phyloP scores from a whole-genome alignment of 306 rosid species.

The Cyamopsis tetragonoloba region DNA sequence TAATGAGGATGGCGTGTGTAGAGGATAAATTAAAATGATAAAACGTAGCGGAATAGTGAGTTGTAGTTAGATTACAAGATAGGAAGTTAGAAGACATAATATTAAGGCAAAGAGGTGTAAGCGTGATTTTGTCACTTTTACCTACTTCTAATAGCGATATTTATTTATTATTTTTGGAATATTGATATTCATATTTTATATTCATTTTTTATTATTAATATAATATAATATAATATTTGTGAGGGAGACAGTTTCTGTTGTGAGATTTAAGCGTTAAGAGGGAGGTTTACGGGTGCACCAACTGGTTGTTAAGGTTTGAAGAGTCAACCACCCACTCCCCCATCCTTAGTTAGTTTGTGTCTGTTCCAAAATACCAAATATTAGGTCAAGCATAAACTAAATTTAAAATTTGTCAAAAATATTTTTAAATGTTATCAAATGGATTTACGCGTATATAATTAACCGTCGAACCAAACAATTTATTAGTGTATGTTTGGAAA shows the following conservation, averaged over 20 bases:
- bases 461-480: no score
- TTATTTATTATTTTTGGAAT: no score
- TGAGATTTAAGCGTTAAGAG: slow-evolving; percentile 44
- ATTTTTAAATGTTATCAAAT: no score
- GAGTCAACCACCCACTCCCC: slow-evolving; percentile 53
- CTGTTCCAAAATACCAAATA: no score
- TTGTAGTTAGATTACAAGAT: slow-evolving; percentile 9
- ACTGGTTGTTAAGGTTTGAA: slow-evolving; percentile 81
- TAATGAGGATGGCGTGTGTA: slow-evolving; percentile 13
- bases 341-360: no score
- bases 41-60: background rate
- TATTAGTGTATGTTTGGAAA: no score
- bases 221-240: no score
- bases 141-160: slow-evolving; percentile 31
- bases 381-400: no score
- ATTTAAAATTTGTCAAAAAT: no score
- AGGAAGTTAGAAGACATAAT: slow-evolving; percentile 25
- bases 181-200: no score
- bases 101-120: slow-evolving; percentile 31
- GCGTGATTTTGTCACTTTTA: slow-evolving; percentile 44
- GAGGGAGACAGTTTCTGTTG: slow-evolving; percentile 16
- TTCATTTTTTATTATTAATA: no score
- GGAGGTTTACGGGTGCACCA: slow-evolving; percentile 65
- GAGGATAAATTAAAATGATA: background rate
- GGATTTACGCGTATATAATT: no score